Conservation (phyloP, 2,329 filamentous ascomycete genomes). For the Esteya vermicola region DNA sequence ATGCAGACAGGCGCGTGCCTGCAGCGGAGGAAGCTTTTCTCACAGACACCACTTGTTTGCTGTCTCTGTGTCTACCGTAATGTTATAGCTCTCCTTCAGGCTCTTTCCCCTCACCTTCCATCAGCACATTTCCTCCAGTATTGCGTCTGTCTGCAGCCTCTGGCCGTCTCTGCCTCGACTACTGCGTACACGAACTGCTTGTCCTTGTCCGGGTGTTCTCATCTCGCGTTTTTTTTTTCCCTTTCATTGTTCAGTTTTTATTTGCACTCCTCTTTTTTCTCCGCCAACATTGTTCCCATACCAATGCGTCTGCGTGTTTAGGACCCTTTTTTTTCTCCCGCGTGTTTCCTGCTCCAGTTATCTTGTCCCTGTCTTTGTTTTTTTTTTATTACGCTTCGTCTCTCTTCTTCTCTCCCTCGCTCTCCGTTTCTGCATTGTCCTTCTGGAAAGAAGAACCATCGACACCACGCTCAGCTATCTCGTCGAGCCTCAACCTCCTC, state of each 20-base stretch:
- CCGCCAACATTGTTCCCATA: too few relatives aligned
- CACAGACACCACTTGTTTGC: too few relatives aligned
- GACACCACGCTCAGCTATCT: not conserved
- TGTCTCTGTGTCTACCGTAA: too few relatives aligned
- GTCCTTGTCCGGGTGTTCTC: too few relatives aligned
- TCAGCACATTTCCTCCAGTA: too few relatives aligned
- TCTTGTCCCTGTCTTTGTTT: not conserved
- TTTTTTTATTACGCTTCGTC: too few relatives aligned
- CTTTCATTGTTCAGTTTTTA: too few relatives aligned
- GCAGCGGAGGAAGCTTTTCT: conserved; percentile 1
- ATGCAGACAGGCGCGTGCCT: not conserved
- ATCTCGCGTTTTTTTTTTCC: too few relatives aligned
- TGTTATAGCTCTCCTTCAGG: too few relatives aligned
- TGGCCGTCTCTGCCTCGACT: too few relatives aligned
- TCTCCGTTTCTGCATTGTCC: not conserved
- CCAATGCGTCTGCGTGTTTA: conserved; percentile 5
- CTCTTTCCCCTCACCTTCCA: not conserved
- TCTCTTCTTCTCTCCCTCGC: not conserved
- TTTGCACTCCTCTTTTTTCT: too few relatives aligned
- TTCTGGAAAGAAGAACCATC: not conserved
- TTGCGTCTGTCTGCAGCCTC: not conserved
- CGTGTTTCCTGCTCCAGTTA: not conserved
- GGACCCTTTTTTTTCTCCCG: not conserved
- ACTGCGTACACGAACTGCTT: too few relatives aligned
- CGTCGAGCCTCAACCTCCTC: not conserved